Evolutionary conservation across 2,329 filamentous ascomycete genomes (phyloP), one percentile per base, ranked within the genome.

Genomic region (Pseudocercospora cruenta): DNA sequence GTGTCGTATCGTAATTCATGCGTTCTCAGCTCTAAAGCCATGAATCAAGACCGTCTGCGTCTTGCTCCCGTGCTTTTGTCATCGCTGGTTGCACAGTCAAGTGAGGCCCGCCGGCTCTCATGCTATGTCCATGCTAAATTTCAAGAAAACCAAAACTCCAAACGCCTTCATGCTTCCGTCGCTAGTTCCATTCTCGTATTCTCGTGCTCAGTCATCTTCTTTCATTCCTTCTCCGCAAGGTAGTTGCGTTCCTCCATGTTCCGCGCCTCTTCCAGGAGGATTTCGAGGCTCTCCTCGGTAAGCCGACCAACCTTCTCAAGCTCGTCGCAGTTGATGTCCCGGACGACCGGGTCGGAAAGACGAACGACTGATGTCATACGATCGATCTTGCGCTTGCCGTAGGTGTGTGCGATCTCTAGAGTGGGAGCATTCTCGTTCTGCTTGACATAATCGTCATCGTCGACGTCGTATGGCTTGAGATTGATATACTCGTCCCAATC

Each of bases 171-270:
- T 28, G n/a, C 16, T n/a, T 39, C 36, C 26, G 26, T 26, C 26
- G 26, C 26, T 26, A 26, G 26, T 26, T 26, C 26, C 26, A 26
- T 6, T 26, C 31, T 33, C 31, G 7, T 19, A 19, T 24, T 24
- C 45, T 2, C 4, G 24, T 4, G 3, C 45, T 21, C 19, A 24
- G 7, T 24, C 63, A 62, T 67, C 58, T 69, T 60, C 67, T 64
- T 60, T n/a, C n/a, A 66, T 62, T 21, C 49, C 19, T 53, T 22
- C 4, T 24, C 49, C 22, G 12, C 24, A 5, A 53, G 6, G 6
- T 7, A 2, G 6, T 53, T 16, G 12, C 22, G 49, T 2, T 22
- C 49, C 49, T 53, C 19, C 6, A 53, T 7, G 7, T 22, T 24
- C 2, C 24, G n/a, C 19, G 10, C 4, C 12, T 19, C 49, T 24